Conservation (phyloP, 2,329 filamentous ascomycete species). For the Aspergillus brasiliensis region DNA sequence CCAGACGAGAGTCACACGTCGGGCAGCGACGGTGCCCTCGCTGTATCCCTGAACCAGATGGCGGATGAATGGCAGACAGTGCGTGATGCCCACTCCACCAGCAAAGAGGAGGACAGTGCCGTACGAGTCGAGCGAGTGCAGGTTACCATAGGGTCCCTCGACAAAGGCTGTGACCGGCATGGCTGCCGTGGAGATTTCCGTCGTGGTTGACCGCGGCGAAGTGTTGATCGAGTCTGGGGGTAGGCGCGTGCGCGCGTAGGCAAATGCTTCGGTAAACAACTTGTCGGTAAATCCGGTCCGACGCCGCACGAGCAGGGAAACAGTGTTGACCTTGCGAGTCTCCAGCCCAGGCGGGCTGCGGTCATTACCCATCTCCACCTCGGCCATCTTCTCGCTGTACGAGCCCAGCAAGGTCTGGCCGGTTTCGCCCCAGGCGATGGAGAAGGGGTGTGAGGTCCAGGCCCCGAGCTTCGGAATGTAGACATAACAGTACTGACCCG, state of each 20-base stretch:
- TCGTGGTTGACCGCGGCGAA: background rate
- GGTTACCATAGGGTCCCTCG: slow-evolving; percentile 84
- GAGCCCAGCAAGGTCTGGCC: slow-evolving; percentile 22
- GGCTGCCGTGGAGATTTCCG: background rate
- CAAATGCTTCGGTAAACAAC: slow-evolving; percentile 68
- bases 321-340: slow-evolving; percentile 50
- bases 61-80: slow-evolving; percentile 84
- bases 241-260: background rate
- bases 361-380: slow-evolving; percentile 50
- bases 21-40: slow-evolving; percentile 72
- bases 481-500: slow-evolving; percentile 73
- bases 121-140: slow-evolving; percentile 85
- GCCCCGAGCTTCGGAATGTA: slow-evolving; percentile 66
- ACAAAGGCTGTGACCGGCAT: slow-evolving; percentile 61
- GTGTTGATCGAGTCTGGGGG: background rate
- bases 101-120: slow-evolving; percentile 88
- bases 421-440: slow-evolving; percentile 71
- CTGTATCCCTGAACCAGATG: slow-evolving; percentile 71
- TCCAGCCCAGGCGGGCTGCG: background rate
- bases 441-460: slow-evolving; percentile 78
- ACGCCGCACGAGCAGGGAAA: slow-evolving; percentile 82
- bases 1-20: slow-evolving; percentile 82
- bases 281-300: slow-evolving; percentile 83
- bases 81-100: slow-evolving; percentile 89
- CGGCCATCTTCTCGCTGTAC: slow-evolving; percentile 27